Base-by-base conservation (phyloP, 106 monocot species). In the Allium sativum region DNA sequence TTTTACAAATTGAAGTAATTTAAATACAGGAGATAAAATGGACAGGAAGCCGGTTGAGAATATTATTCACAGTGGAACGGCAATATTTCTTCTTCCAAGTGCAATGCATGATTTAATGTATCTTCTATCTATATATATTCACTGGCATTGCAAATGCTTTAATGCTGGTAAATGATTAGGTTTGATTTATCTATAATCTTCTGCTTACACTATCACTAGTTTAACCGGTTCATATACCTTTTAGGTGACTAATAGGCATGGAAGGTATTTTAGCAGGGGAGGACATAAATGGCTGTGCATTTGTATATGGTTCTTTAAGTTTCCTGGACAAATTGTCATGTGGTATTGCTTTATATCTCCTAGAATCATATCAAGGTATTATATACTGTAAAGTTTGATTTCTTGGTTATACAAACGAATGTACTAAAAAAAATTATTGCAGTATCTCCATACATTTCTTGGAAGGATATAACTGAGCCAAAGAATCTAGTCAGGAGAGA, bases 231-330 rank as follows among this genome's bases (percentile, higher is more conserved):
- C 15, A n/a, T 53, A 12, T 53, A 18, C 19, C 8, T 8, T 19
- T 18, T 53, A 93, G 93, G 93, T 93, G 19, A 84, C 88, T 66
- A 53, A 77, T 88, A 51, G 82, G 93, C 71, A 88, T 93, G 93
- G 79, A 88, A 60, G 84, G 93, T 62, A 55, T 85, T 19, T 59
- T 93, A 20, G 88, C 88, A 55, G 93, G 88, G 12, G 76, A 88
- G 68, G 77, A 84, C 73, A 54, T 88, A 9, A 70, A 80, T 67
- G 88, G 93, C 21, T 79, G 82, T 43, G 93, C 84, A 41, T 93
- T 93, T 80, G 88, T 93, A 11, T 93, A 84, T 63, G 93, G 93
- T 10, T 93, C 93, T 9, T 62, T 93, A 53, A 93, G 93, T 68
- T 93, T 93, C 55, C 31, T 84, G 60, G 93, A 93, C 66, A 93